A percentile compares a stretch with the other conserved stretches of the same genome.
These are phyloP conservation scores for Peronospora tabacina DNA, from an alignment of 352 stramenopile genomes.

Conservation along the genomic window DNA sequence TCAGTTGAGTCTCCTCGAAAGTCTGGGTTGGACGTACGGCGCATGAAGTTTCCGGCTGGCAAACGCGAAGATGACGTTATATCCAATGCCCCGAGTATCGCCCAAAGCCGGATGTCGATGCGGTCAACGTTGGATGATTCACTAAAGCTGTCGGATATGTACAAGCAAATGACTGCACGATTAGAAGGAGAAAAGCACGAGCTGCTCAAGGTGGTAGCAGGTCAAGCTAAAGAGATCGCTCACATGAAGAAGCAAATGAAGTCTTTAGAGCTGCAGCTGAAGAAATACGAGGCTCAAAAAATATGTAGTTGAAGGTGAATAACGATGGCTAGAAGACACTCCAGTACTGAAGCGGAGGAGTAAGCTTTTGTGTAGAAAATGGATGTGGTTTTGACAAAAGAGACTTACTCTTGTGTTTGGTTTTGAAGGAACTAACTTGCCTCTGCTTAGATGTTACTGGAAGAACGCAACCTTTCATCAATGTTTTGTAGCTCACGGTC, in stretches of 20 bases:
- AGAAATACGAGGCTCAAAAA: constrained; percentile 31
- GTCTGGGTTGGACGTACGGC: constrained; percentile 17
- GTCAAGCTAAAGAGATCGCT: constrained; percentile 65
- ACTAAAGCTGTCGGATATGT: constrained; percentile 66
- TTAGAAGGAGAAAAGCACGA: constrained; percentile 72
- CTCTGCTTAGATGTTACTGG: constrained; percentile 3
- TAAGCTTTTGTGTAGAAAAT: constrained; percentile 31
- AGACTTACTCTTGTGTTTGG: constrained; percentile 7
- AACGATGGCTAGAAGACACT: constrained; percentile 12
- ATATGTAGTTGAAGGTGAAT: constrained; percentile 16
- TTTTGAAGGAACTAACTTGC: constrained; percentile 4
- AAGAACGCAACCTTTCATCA: constrained; percentile 1
- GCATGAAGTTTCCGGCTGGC: constrained; percentile 19
- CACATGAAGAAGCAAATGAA: constrained; percentile 71
- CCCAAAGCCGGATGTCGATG: constrained; percentile 31
- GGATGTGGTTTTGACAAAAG: constrained; percentile 19
- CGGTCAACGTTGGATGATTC: constrained; percentile 50
- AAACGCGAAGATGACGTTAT: constrained; percentile 30
- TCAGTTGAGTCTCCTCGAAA: constrained; percentile 20
- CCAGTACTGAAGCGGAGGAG: constrained; percentile 13
- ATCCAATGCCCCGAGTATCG: constrained; percentile 28
- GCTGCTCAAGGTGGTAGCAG: constrained; percentile 56
- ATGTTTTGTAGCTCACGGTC: constrained; percentile 2
- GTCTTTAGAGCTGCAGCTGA: constrained; percentile 53
- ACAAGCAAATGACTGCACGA: constrained; percentile 73